These are phyloP conservation scores for Plasmodium coatneyi DNA, from an alignment of 169 alveolate species.

Conservation along the genomic window DNA sequence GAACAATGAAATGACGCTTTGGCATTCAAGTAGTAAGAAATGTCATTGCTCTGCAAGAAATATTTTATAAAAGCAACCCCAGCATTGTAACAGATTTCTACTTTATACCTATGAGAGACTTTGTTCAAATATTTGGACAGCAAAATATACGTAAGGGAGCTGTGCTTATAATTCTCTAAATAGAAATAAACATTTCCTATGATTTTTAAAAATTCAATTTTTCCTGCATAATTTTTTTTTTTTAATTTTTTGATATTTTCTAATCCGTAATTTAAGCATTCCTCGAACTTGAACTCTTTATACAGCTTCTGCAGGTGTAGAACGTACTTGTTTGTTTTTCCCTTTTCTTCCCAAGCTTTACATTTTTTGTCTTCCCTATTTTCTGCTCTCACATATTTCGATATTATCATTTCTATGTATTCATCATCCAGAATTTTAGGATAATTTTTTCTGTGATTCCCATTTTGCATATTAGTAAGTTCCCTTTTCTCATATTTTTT, in stretches of 20 bases:
- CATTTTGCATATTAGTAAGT: constrained; percentile 4
- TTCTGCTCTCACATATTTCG: not conserved
- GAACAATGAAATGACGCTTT: constrained; percentile 34
- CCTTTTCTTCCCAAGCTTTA: constrained; percentile 14
- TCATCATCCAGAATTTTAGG: not conserved
- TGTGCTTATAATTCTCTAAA: constrained; percentile 43
- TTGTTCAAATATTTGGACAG: constrained; percentile 42
- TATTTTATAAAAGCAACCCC: constrained; percentile 40
- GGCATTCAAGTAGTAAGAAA: constrained; percentile 39
- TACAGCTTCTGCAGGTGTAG: constrained; percentile 16
- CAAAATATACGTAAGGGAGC: constrained; percentile 46
- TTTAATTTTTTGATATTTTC: constrained; percentile 30
- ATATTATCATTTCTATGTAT: not conserved
- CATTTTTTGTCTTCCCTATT: not conserved
- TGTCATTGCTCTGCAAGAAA: constrained; percentile 41
- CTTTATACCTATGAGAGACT: constrained; percentile 24
- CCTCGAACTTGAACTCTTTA: constrained; percentile 22
- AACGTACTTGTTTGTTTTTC: constrained; percentile 19
- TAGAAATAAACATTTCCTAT: constrained; percentile 66
- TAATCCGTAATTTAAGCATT: constrained; percentile 54
- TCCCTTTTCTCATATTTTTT: constrained; percentile 1
- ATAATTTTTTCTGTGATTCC: not conserved
- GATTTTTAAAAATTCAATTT: constrained; percentile 25
- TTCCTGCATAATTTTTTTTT: constrained; percentile 25
- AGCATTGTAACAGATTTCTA: constrained; percentile 61